Base-by-base conservation (phyloP, 179 eudicot species). In the Silene coronaria region DNA sequence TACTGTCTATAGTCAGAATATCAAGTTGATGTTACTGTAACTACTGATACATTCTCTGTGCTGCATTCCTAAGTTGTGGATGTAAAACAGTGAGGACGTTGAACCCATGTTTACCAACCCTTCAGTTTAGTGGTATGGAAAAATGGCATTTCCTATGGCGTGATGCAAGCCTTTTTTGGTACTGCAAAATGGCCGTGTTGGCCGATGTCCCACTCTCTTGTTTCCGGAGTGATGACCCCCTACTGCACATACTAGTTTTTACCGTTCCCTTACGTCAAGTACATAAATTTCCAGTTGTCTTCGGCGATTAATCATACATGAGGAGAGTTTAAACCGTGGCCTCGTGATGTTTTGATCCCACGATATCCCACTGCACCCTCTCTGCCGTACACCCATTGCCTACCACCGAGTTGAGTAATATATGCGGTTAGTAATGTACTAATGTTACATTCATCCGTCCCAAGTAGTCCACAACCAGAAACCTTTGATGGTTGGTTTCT, bases 11-110 rank as follows among this genome's bases (percentile, higher is more conserved):
- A 67, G 12, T 67, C 38, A 8, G 71, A 67, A 67, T 68, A 38
- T 21, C 72, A 68, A 68, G 72, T 68, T 68, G 72, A 68, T 22
- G 57, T 1, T 7, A n/a, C 71, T 68, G 46, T 68, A 19, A 26
- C 23, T 48, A 38, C 57, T 19, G 53, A 16, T 36, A 12, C 68
- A 64, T 64, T 64, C 30, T 64, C 19, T 34, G 70, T 66, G 48
- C 51, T 66, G 14, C 8, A 32, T 34, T 66, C 70, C 42, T 1
- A n/a, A 66, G 14, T n/a, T 34, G 24, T 34, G 70, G 69, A 65
- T 24, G 2, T 23, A n/a, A 24, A 60, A 22, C 17, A 26, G 67
- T 12, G 24, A 22, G 28, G 65, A 24, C 19, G 13, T 24, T 27
- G 36, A 24, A 63, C 6, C n/a, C 30, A 21, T 63, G 68, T 63